These are phyloP conservation scores for Herpetomonas tarakana DNA, from an alignment of 208 protist genomes.

Conservation along the genomic window DNA sequence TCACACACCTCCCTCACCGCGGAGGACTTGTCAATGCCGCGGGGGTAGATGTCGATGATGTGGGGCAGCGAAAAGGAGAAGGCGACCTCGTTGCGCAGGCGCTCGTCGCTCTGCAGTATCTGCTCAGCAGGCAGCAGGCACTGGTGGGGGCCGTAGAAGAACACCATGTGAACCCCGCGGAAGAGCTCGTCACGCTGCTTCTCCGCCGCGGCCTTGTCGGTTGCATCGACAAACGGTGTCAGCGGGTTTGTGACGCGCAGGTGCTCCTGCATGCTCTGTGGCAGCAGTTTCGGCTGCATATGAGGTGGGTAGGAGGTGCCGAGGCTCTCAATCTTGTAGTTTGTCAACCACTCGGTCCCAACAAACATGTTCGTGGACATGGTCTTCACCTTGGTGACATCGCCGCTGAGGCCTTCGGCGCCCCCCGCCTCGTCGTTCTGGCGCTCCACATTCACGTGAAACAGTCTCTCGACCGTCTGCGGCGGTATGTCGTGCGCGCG, in stretches of 20 bases:
- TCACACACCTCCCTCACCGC: conserved; percentile 41
- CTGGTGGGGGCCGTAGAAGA: conserved; percentile 24
- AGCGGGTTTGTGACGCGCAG: neutral
- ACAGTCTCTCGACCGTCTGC: conserved; percentile 35
- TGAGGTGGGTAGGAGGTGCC: neutral
- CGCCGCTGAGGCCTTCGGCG: neutral
- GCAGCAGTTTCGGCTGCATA: neutral
- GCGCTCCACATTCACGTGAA: conserved; percentile 24
- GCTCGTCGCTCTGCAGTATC: conserved; percentile 26
- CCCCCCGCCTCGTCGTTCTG: conserved; percentile 4
- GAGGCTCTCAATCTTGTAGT: neutral
- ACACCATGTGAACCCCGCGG: conserved; percentile 42
- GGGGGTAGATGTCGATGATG: conserved; percentile 38
- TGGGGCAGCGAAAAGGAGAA: conserved; percentile 26
- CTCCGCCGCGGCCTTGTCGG: neutral
- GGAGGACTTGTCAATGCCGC: conserved; percentile 41
- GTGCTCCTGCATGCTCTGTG: neutral
- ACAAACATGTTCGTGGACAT: neutral
- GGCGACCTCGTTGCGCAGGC: conserved; percentile 17
- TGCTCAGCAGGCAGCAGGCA: conserved; percentile 16
- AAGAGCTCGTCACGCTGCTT: neutral
- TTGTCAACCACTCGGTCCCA: neutral
- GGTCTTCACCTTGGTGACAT: neutral
- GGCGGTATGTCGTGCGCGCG: conserved; percentile 34
- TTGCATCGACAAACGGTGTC: neutral